Base-by-base conservation (phyloP, 2,329 filamentous ascomycete species). In the Diatrype stigma region DNA sequence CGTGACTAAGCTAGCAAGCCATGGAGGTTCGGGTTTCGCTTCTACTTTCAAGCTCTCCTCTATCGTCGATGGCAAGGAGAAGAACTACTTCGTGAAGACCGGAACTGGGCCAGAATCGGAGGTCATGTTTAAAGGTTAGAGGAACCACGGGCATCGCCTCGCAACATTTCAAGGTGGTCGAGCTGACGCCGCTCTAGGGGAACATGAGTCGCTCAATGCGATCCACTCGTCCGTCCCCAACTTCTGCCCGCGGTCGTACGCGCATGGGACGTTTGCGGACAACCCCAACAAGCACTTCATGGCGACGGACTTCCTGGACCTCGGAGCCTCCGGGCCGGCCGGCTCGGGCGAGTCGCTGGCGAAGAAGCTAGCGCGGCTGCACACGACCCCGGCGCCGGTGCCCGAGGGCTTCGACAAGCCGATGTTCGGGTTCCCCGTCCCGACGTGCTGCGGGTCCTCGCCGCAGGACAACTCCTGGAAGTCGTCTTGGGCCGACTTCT, bases 361-460 rank as follows among this genome's bases (percentile, higher is more conserved):
- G 0, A 70, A 80, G 55, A 92, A 96, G 67, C 75, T 96, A 7
- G 90, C 88, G 1, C 83, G 79, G 62, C 73, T 96, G 44, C 93
- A 96, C 68, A 85, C 81, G 2, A 90, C 85, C 1, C 82, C 87
- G 0, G 89, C 88, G 0, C 87, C 89, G 0, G 67, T 76, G 0
- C 85, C 85, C 1, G 67, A 79, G 11, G 82, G 81, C 19, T 76
- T 80, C 56, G 70, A 77, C 1, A 74, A 64, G 35, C 82, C 84
- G 2, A 75, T 84, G 70, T 96, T 93, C 59, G 93, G 93, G 2
- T 96, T 96, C 63, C 87, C 89, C 0, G 85, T 87, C 0, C 73
- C 87, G 1, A 96, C 92, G 0, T 96, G 89, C 69, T 96, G 93
- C 68, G 92, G 92, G 2, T 82, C 89, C 44, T 94, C 90, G 7